These are phyloP conservation scores for Boletus pseudopeckii DNA, from an alignment of 768 basidiomycete genomes.

Conservation along the genomic window DNA sequence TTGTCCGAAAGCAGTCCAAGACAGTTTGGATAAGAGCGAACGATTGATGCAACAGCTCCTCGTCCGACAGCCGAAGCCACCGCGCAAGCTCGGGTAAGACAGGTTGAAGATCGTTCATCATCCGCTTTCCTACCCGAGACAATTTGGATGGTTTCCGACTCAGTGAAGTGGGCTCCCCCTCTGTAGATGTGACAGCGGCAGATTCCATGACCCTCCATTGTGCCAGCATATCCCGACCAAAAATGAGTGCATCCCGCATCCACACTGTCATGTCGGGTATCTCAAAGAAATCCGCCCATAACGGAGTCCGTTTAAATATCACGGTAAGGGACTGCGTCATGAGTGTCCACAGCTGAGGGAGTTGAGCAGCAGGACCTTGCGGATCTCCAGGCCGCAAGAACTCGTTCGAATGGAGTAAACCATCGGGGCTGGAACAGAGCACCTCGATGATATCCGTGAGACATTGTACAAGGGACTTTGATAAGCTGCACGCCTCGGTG, in stretches of 20 bases:
- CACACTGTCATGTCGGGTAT: conserved; percentile 86
- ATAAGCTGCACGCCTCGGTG: conserved; percentile 86
- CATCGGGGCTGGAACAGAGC: conserved; percentile 69
- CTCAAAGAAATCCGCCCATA: conserved; percentile 80
- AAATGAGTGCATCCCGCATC: conserved; percentile 98
- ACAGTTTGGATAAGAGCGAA: conserved; percentile 79
- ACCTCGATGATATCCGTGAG: conserved; percentile 91
- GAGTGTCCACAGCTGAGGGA: conserved; percentile 75
- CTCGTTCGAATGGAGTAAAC: conserved; percentile 55
- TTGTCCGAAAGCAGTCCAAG: conserved; percentile 70
- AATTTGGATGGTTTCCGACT: conserved; percentile 41
- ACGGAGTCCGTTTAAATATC: conserved; percentile 81
- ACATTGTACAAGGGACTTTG: conserved; percentile 87
- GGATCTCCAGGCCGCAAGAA: conserved; percentile 49
- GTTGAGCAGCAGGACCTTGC: conserved; percentile 45
- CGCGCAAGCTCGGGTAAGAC: conserved; percentile 75
- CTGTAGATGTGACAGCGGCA: conserved; percentile 36
- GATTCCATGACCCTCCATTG: conserved; percentile 78
- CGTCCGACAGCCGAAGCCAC: conserved; percentile 92
- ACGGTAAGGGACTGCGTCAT: conserved; percentile 78
- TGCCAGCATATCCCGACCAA: conserved; percentile 81
- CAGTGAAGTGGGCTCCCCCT: conserved; percentile 17
- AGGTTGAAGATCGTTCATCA: conserved; percentile 74
- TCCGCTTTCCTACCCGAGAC: conserved; percentile 61
- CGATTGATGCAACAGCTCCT: conserved; percentile 86